These are phyloP conservation scores for Globisporangium iwayamae DNA, from an alignment of 352 stramenopile genomes.

Conservation along the genomic window DNA sequence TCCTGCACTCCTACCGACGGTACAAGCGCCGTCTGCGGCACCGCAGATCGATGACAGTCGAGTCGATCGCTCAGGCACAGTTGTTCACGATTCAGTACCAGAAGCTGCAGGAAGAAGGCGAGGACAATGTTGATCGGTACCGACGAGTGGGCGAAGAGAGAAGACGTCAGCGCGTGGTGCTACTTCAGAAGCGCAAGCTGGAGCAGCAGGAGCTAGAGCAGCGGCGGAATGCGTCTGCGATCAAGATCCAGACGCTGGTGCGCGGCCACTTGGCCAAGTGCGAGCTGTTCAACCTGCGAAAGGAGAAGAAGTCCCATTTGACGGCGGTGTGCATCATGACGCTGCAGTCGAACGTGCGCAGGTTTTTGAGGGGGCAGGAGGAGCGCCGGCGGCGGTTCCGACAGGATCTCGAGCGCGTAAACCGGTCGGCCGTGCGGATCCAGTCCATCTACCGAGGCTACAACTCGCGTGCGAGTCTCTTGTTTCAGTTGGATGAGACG, in stretches of 20 bases:
- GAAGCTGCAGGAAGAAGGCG: constrained; percentile 31
- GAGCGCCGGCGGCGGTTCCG: constrained; percentile 37
- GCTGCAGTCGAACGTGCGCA: constrained; percentile 71
- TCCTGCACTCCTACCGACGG: constrained; percentile 43
- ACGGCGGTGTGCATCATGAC: constrained; percentile 52
- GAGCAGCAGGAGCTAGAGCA: constrained; percentile 49
- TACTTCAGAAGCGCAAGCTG: constrained; percentile 47
- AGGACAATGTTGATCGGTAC: constrained; percentile 32
- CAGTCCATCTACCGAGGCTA: constrained; percentile 69
- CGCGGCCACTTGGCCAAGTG: constrained; percentile 40
- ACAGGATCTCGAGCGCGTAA: constrained; percentile 56
- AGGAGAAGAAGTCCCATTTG: constrained; percentile 53
- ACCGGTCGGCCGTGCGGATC: constrained; percentile 56
- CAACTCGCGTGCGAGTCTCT: constrained; percentile 42
- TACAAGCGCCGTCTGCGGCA: constrained; percentile 41
- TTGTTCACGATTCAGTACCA: constrained; percentile 39
- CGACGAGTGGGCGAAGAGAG: constrained; percentile 47
- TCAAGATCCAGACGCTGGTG: constrained; percentile 48
- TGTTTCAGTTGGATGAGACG: constrained; percentile 37
- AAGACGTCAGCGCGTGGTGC: constrained; percentile 45
- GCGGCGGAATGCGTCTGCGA: constrained; percentile 30
- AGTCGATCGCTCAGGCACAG: constrained; percentile 49
- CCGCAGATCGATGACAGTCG: constrained; percentile 51
- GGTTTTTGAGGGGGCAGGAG: constrained; percentile 44
- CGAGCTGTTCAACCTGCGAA: constrained; percentile 21